Conservation (phyloP, 345 rosid species). For the Adansonia digitata region DNA sequence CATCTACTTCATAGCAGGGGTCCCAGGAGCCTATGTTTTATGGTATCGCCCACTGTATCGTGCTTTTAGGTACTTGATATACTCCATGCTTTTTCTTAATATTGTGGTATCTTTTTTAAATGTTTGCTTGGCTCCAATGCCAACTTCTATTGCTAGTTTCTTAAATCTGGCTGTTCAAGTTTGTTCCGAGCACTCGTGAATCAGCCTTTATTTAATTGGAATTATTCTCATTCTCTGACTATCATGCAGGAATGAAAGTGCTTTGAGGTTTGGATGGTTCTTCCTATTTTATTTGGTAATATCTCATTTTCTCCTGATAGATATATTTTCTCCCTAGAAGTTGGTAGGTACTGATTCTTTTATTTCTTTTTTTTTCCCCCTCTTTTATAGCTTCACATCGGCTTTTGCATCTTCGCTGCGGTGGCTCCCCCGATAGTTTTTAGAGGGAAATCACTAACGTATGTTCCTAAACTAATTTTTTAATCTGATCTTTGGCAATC, state of each 20-base stretch:
- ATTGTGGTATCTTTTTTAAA: neutral
- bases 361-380: neutral
- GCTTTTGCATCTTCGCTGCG: conserved; percentile 72
- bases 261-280: conserved; percentile 83
- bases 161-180: neutral
- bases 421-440: conserved; percentile 95
- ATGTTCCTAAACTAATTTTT: conserved; percentile 25
- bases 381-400: conserved; percentile 73
- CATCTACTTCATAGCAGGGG: conserved; percentile 90
- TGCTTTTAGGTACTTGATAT: conserved; percentile 58
- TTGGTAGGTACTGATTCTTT: neutral
- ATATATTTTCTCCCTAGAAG: neutral
- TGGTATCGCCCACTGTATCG: conserved; percentile 98
- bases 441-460: conserved; percentile 96
- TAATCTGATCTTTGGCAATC: neutral
- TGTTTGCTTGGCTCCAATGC: neutral
- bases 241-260: conserved; percentile 81
- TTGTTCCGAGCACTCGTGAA: neutral
- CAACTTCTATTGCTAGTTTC: neutral
- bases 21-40: conserved; percentile 83
- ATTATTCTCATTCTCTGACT: conserved; percentile 3
- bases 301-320: neutral
- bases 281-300: conserved; percentile 77
- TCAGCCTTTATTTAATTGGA: neutral
- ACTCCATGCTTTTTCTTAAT: neutral